Base-by-base conservation (phyloP, 2,329 filamentous ascomycete species). In the Chrysoporthe deuterocubensis region DNA sequence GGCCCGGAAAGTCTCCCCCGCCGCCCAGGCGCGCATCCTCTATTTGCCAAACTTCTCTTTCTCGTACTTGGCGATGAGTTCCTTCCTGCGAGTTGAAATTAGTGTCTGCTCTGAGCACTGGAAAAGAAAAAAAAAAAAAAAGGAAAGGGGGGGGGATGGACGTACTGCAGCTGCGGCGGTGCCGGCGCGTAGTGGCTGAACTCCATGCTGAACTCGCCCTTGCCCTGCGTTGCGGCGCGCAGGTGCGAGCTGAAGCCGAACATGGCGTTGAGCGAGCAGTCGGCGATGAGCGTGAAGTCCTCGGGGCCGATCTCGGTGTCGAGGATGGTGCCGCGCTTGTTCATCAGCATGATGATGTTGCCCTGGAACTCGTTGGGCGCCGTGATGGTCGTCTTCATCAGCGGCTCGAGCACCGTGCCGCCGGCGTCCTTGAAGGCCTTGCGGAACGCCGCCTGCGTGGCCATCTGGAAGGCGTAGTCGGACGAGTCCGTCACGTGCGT, bases 191-290 rank as follows among this genome's bases (percentile, higher is more conserved):
- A 99, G 82, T 98, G 96, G 80, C 92, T 96, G 76, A 99, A 99
- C 82, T 99, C 96, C 96, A 99, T 98, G 75, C 88, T 92, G 78
- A 97, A 99, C 83, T 99, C 96, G 75, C 96, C 96, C 86, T 99
- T 99, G 71, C 96, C 96, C 83, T 99, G 96, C 2, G 94, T 98
- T 32, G 94, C 92, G 16, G 96, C 96, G 74, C 96, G 88, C 73
- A 99, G 82, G 81, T 97, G 92, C 54, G 90, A 92, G 75, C 90
- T 94, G 83, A 99, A 98, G 71, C 96, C 96, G 78, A 99, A 99
- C 96, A 99, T 99, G 78, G 91, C 89, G 79, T 98, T 97, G 78
- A 99, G 81, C 78, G 91, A 94, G 83, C 94, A 97, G 81, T 98
- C 96, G 37, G 94, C 94, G 66, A 90, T 89, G 68, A 98, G 87